These are phyloP conservation scores for Saccharomycodes ludwigii DNA, from an alignment of 805 yeast species.

Conservation along the genomic window DNA sequence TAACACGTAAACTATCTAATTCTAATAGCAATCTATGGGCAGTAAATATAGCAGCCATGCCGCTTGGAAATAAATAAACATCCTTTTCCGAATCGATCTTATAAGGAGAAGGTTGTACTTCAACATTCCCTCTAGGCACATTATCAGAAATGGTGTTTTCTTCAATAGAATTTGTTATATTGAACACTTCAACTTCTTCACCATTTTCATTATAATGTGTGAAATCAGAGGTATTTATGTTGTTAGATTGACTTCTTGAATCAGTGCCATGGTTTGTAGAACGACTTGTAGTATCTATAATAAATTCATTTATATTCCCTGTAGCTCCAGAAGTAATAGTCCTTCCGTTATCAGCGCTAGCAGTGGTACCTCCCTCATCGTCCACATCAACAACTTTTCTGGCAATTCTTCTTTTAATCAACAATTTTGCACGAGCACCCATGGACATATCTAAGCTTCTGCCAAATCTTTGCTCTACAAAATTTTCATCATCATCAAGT, in stretches of 20 bases:
- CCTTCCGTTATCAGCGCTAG: background rate
- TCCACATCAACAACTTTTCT: constrained; percentile 40
- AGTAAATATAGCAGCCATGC: constrained; percentile 84
- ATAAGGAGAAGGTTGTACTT: background rate
- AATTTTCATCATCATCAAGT: constrained; percentile 52
- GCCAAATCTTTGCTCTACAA: constrained; percentile 84
- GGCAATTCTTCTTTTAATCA: constrained; percentile 65
- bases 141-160: too few species aligned
- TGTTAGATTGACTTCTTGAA: background rate
- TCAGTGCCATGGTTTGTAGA: constrained; percentile 4
- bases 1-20: constrained; percentile 23
- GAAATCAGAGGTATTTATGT: background rate
- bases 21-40: constrained; percentile 53
- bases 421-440: constrained; percentile 62
- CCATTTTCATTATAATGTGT: background rate
- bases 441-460: constrained; percentile 71
- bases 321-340: background rate
- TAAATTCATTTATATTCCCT: background rate
- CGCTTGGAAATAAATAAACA: constrained; percentile 76
- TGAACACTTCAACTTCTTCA: background rate
- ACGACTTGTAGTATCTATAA: constrained; percentile 7
- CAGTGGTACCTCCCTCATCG: constrained; percentile 7
- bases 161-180: constrained; percentile 17
- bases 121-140: background rate
- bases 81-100: constrained; percentile 37